These are phyloP conservation scores for Dictyophora rubrovolvata DNA, from an alignment of 768 basidiomycete species.

Conservation along the genomic window DNA sequence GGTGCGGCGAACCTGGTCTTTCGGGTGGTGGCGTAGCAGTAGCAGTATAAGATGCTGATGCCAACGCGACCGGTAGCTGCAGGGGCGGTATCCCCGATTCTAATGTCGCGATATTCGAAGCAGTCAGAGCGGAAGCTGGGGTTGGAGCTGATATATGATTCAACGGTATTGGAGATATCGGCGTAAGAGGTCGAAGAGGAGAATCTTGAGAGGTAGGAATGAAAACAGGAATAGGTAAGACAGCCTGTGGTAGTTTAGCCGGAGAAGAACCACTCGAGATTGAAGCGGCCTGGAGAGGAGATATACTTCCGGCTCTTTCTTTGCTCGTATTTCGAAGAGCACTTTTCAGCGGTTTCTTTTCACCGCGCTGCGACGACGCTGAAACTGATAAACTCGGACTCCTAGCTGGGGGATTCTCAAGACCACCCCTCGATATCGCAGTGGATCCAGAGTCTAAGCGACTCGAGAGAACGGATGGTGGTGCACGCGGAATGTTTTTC, in stretches of 20 bases:
- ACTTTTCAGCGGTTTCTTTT: slow-evolving; percentile 9
- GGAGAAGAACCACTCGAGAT: slow-evolving; percentile 13
- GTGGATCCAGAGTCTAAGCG: not conserved
- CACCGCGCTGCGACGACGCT: not conserved
- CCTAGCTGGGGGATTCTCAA: not conserved
- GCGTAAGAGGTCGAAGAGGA: not conserved
- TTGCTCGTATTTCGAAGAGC: slow-evolving; percentile 7
- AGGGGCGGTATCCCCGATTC: not conserved
- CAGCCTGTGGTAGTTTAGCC: slow-evolving; percentile 28
- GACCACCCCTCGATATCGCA: not conserved
- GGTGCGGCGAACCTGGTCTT: slow-evolving; percentile 5
- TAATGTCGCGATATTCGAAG: not conserved
- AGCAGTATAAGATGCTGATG: not conserved
- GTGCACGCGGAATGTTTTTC: not conserved
- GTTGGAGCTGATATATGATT: no score
- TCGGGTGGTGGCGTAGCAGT: not conserved
- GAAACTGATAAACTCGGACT: not conserved
- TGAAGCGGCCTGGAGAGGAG: not conserved
- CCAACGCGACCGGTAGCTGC: not conserved
- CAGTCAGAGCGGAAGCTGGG: not conserved
- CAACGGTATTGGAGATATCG: not conserved
- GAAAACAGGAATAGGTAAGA: slow-evolving; percentile 7
- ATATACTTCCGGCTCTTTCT: not conserved
- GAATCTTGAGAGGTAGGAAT: not conserved
- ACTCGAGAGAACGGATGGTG: not conserved